Evolutionary conservation across 768 basidiomycete species (phyloP), one percentile per base, ranked within the genome.

Genomic region (Rickenella mellea): DNA sequence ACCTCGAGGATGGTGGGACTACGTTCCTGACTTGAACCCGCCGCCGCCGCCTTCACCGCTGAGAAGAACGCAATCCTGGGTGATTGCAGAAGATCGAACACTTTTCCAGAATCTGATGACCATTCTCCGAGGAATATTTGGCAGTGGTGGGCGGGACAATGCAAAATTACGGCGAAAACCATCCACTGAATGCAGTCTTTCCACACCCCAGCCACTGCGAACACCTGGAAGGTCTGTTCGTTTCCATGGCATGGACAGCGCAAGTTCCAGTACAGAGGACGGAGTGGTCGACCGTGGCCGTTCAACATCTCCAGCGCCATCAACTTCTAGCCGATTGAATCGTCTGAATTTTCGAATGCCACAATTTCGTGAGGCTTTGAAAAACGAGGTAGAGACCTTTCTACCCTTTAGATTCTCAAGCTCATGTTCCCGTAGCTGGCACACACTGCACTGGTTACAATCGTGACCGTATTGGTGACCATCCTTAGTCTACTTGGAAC

Each of bases 361-460:
- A 42, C 59, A 75, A 21, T 74, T 81, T 45, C 69, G 65, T 22
- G 55, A 68, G 51, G 76, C 76, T 25, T 69, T 82, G 60, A 71
- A 67, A 48, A 72, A 82, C 53, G 80, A 82, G 68, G 79, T 79
- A 50, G n/a, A 65, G 0, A 11, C 27, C 15, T 30, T 6, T 28
- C 22, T 6, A 25, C n/a, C 20, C 21, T 1, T 1, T 26, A 17
- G 6, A 28, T 28, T 5, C 29, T 19, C n/a, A n/a, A 1, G 25
- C 27, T 11, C 25, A 3, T 15, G 24, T n/a, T 42, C n/a, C 39
- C 19, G 12, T 36, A 80, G 77, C 51, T 79, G 9, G 63, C 68
- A 28, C 78, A 78, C 48, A 75, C 74, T 2, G 67, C 72, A 1
- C 66, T 73, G 43, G 71, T 76, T 43, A 70, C 73, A 14, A 64